Conservation (phyloP, 306 rosid species). For the Gynostemma pentaphyllum region DNA sequence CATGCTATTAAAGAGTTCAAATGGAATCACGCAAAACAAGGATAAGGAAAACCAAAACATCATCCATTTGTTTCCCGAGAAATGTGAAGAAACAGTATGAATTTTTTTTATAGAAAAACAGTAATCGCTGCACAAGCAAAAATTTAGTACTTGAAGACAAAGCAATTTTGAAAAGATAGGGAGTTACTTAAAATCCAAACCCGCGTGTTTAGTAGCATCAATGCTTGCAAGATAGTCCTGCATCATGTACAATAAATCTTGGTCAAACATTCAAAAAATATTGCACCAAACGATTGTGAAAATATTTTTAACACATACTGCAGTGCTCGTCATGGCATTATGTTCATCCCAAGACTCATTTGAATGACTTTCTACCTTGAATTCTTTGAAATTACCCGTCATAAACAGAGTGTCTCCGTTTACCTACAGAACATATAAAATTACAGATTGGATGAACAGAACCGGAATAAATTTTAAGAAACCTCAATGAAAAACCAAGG, state of each 20-base stretch:
- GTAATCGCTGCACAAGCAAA: background rate
- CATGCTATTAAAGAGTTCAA: background rate
- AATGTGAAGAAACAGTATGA: background rate
- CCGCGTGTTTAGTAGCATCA: constrained; percentile 54
- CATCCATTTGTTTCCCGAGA: background rate
- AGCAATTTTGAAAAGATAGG: background rate
- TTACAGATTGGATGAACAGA: background rate
- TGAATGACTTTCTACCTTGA: constrained; percentile 61
- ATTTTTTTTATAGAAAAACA: background rate
- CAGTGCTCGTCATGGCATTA: constrained; percentile 72
- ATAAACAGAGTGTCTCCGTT: constrained; percentile 87
- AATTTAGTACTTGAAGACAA: background rate
- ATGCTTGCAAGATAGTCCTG: constrained; percentile 96
- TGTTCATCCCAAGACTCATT: constrained; percentile 67
- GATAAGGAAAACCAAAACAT: background rate
- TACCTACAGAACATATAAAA: constrained; percentile 43
- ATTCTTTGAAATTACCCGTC: constrained; percentile 89
- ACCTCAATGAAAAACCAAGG: background rate
- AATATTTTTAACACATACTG: constrained; percentile 36
- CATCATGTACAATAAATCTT: constrained; percentile 21
- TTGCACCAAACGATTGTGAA: background rate
- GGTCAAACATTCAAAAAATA: constrained; percentile 14
- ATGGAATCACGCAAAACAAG: background rate
- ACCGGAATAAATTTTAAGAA: background rate
- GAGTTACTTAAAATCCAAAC: constrained; percentile 64